Evolutionary conservation across 2,329 filamentous ascomycete genomes (phyloP).

Genomic region (Pyricularia sp.): DNA sequence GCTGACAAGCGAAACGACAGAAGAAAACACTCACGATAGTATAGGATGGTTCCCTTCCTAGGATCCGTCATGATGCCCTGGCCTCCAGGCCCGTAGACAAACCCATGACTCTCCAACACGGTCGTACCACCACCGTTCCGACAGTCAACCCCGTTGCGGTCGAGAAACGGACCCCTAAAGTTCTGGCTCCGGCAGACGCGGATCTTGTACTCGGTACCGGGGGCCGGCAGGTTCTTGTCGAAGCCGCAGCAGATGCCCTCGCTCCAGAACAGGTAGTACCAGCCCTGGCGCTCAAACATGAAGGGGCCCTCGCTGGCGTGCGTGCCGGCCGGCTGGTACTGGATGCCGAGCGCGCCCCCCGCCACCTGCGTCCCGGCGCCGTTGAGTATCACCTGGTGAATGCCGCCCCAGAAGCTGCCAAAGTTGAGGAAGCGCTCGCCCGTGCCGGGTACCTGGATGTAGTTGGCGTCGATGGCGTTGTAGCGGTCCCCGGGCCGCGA

Average conservation of each 20-base stretch:
- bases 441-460: conserved; percentile 32
- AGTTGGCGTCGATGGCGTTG: conserved; percentile 52
- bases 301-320: conserved; percentile 44
- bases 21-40: conserved; percentile 34
- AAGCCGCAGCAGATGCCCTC: conserved; percentile 54
- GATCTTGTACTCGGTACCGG: conserved; percentile 57
- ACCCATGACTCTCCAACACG: conserved; percentile 46
- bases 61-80: conserved; percentile 47
- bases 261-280: conserved; percentile 58
- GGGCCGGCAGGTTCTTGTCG: conserved; percentile 36
- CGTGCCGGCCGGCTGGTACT: neutral
- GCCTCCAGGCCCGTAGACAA: conserved; percentile 53
- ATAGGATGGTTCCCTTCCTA: conserved; percentile 41
- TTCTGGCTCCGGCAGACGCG: conserved; percentile 48
- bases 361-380: conserved; percentile 16
- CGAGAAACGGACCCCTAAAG: conserved; percentile 45
- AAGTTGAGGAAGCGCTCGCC: conserved; percentile 45
- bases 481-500: conserved; percentile 32
- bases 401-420: conserved; percentile 59
- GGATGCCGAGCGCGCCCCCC: conserved; percentile 29
- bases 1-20: neutral
- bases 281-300: conserved; percentile 43
- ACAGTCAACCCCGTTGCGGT: conserved; percentile 43
- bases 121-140: conserved; percentile 46
- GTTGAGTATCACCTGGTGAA: conserved; percentile 49